These are phyloP conservation scores for Alternaria gaisen DNA, from an alignment of 2,329 filamentous ascomycete genomes.

Conservation along the genomic window DNA sequence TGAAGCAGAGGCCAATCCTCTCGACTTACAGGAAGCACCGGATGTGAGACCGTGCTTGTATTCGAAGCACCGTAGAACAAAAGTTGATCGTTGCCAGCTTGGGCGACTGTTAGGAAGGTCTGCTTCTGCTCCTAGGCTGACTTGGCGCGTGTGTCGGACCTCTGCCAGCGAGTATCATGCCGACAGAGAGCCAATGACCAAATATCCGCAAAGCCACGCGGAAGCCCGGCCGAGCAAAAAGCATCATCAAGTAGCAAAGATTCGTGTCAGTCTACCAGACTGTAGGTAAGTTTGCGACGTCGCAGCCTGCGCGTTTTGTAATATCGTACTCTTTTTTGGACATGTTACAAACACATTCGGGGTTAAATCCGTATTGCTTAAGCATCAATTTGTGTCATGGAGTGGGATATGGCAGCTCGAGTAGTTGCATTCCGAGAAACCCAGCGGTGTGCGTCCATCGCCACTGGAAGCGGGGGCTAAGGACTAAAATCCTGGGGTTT, in stretches of 20 bases:
- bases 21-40: conserved; percentile 1
- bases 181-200: conserved; percentile 6
- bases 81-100: conserved; percentile 5
- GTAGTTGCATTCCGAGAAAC: conserved; percentile 39
- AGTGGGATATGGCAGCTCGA: conserved; percentile 11
- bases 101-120: not conserved
- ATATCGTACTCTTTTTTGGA: not conserved
- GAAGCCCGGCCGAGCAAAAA: conserved; percentile 16
- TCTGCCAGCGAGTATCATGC: conserved; percentile 2
- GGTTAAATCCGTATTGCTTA: not conserved
- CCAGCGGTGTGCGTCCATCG: conserved; percentile 30
- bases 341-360: not conserved
- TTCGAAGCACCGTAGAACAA: conserved; percentile 8
- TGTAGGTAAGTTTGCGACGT: not conserved
- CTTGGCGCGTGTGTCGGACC: conserved; percentile 2
- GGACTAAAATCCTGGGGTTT: conserved; percentile 34
- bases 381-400: not conserved
- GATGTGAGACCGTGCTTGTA: conserved; percentile 2
- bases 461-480: conserved; percentile 34
- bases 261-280: not conserved
- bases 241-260: conserved; percentile 4
- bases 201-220: conserved; percentile 6
- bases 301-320: not conserved
- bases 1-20: conserved; percentile 4
- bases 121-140: conserved; percentile 7